Base-by-base conservation (phyloP, 2,329 filamentous ascomycete genomes). In the Grosmannia serpens region DNA sequence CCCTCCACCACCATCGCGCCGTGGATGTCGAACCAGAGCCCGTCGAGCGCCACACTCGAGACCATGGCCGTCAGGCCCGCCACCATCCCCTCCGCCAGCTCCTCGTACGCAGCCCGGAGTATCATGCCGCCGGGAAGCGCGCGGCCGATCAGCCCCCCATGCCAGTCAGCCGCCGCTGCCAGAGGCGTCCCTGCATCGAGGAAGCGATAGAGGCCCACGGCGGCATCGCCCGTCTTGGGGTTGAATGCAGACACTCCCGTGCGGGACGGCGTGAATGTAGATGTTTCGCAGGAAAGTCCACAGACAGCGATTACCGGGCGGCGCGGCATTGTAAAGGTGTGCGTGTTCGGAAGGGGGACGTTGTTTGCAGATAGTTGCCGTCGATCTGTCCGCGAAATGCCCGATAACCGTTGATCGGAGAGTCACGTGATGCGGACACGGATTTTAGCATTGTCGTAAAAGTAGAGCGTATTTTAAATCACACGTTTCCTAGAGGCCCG, bases 11-110 rank as follows among this genome's bases (percentile, higher is more conserved):
- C 77, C 77, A 81, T 81, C 4, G 78, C 78, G 17, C 78, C 78
- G 62, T 81, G 78, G 33, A 81, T 81, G 60, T 81, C 78, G 58
- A 78, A 77, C 77, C 77, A 81, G 9, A 81, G 64, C 1, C 78
- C 78, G 56, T 80, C 73, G 2, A 80, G 59, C 8, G 62, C 10
- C 63, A 0, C 33, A 13, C 6, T 35, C 33, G 10, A 11, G 10
- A 69, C 67, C n/a, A 79, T 74, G 0, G 63, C 63, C 0, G 56
- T 44, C 17, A 81, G 69, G 0, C 75, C 71, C 1, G 62, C 52
- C 0, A 75, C 51, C 1, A 78, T 74, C 58, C 77, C 75, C 0
- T 26, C 62, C 0, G 72, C 69, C 7, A 81, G 70, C 15, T 68
- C 64, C 58, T 79, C 75, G 61, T 77, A 81, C 0, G 75, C 74